Evolutionary conservation across 495 filamentous ascomycete genomes (phyloP).

Genomic region (Trichoderma asperelloides): DNA sequence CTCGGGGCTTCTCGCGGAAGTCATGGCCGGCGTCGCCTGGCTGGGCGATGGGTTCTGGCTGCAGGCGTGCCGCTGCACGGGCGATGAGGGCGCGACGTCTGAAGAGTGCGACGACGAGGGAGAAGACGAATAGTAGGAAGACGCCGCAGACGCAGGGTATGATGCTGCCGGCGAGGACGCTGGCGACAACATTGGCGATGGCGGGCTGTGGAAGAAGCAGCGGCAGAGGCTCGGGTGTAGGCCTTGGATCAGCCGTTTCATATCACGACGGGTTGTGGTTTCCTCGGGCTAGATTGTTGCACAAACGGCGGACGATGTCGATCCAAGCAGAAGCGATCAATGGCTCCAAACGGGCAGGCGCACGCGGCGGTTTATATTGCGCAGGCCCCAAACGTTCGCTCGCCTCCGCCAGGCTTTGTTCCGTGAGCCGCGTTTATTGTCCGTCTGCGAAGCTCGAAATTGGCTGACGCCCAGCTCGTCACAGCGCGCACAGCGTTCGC

Average conservation of each 20-base stretch:
- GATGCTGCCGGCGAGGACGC: neutral
- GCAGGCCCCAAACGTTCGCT: neutral
- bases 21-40: neutral
- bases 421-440: neutral
- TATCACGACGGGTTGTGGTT: neutral
- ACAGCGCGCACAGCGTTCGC: neutral
- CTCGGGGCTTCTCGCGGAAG: neutral
- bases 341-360: neutral
- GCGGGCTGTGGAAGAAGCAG: neutral
- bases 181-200: neutral
- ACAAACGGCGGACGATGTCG: neutral
- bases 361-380: constrained; percentile 3
- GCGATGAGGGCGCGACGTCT: neutral
- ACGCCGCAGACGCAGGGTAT: neutral
- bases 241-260: neutral
- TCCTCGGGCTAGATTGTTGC: neutral
- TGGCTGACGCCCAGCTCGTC: neutral
- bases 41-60: neutral
- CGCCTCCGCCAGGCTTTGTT: neutral
- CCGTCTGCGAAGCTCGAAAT: neutral
- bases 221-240: neutral
- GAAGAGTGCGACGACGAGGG: neutral
- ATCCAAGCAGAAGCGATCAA: neutral
- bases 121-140: neutral
- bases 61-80: neutral